These are phyloP conservation scores for Dryadomyces quercivorus DNA, from an alignment of 2,329 filamentous ascomycete species.

Conservation along the genomic window DNA sequence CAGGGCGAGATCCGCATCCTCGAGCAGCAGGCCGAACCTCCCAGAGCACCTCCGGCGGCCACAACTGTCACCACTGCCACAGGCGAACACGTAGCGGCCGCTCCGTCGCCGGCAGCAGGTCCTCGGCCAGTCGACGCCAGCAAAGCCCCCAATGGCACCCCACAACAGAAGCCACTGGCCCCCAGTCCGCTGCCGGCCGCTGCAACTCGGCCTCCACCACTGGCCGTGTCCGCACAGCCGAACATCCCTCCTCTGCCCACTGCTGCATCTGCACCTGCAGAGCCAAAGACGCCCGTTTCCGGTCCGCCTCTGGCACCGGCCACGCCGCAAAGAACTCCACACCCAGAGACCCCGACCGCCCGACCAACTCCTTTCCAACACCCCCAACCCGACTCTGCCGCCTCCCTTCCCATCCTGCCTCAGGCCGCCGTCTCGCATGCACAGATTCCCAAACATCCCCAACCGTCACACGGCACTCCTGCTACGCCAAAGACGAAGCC, in stretches of 20 bases:
- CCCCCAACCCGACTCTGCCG: neutral
- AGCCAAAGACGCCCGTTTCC: neutral
- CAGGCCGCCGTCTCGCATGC: neutral
- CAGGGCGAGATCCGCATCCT: slow-evolving; percentile 58
- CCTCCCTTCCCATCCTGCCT: neutral
- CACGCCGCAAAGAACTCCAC: neutral
- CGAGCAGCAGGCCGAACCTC: slow-evolving; percentile 29
- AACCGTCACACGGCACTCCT: neutral
- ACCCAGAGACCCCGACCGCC: too few relatives aligned
- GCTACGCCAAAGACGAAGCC: neutral
- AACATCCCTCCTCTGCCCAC: neutral
- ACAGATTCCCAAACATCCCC: neutral
- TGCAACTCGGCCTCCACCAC: neutral
- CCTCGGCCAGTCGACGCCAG: neutral
- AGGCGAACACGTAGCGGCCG: neutral
- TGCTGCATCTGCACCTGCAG: neutral
- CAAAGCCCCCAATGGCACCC: neutral
- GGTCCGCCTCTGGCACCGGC: neutral
- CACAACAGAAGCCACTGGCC: neutral
- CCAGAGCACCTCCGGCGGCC: neutral
- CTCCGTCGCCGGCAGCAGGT: neutral
- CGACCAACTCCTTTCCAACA: neutral
- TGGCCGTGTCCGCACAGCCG: neutral
- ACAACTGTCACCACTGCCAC: neutral
- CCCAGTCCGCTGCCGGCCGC: neutral